A percentile compares a stretch with the other conserved stretches of the same genome.
Conservation (phyloP, 108 stramenopile species). For the Cyclotella kingstonii region DNA sequence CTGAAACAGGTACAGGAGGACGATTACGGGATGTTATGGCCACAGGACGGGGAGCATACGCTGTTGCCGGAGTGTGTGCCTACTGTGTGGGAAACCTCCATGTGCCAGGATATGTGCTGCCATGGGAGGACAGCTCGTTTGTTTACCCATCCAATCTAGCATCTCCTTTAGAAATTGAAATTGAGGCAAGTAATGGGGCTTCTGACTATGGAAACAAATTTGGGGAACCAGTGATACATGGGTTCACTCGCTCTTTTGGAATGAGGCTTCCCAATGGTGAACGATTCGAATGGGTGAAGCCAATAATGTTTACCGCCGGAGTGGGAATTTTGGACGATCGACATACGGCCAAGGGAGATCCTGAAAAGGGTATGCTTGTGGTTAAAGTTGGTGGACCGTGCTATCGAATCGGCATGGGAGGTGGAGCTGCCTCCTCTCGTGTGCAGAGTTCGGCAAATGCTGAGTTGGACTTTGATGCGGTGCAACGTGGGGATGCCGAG, state of each 20-base stretch:
- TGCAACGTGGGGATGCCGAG: conserved; percentile 99
- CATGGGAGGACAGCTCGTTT: conserved; percentile 92
- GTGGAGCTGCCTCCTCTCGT: conserved; percentile 93
- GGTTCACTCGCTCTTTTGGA: conserved; percentile 96
- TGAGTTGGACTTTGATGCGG: conserved; percentile 97
- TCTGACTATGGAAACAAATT: conserved; percentile 99
- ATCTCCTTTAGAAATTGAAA: conserved; percentile 88
- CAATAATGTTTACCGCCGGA: conserved; percentile 99
- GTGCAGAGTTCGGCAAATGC: conserved; percentile 88
- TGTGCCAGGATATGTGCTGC: conserved; percentile 91
- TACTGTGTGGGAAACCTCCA: conserved; percentile 98
- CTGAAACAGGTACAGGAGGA: conserved; percentile 99
- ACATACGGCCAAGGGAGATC: conserved; percentile 90
- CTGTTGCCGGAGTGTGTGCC: conserved; percentile 89
- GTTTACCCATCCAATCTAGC: conserved; percentile 90
- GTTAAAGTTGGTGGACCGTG: conserved; percentile 98
- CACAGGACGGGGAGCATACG: conserved; percentile 94
- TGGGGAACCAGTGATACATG: conserved; percentile 97
- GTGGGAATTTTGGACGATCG: conserved; percentile 92
- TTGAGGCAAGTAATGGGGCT: conserved; percentile 96
- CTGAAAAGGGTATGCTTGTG: conserved; percentile 95
- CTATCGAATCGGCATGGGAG: conserved; percentile 98
- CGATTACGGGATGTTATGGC: conserved; percentile 98
- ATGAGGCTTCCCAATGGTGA: conserved; percentile 92
- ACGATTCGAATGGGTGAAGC: conserved; percentile 97